Conservation (phyloP, 306 rosid genomes). For the Gynostemma pentaphyllum region DNA sequence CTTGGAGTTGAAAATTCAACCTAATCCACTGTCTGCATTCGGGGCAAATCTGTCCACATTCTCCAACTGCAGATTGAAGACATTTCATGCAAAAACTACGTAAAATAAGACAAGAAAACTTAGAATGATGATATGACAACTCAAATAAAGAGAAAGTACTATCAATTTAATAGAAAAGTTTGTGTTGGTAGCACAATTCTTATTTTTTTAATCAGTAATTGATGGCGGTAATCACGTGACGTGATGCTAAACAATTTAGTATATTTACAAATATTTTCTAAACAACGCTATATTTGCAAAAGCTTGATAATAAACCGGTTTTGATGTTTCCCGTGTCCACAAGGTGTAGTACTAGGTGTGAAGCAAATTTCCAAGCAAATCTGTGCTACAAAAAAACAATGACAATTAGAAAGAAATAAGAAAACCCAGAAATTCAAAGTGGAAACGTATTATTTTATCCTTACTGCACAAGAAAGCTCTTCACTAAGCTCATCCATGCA, state of each 20-base stretch:
- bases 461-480: conserved; percentile 94
- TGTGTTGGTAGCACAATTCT: background rate
- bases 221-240: too few species aligned
- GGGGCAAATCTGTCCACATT: conserved; percentile 90
- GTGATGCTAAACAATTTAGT: too few species aligned
- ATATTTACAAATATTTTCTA: too few species aligned
- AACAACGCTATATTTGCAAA: too few species aligned
- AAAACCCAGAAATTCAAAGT: too few species aligned
- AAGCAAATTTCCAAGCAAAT: conserved; percentile 90
- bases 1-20: conserved; percentile 17
- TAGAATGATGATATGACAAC: background rate
- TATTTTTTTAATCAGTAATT: too few species aligned
- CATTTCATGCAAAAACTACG: conserved; percentile 83
- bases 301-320: background rate
- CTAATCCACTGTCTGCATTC: conserved; percentile 83
- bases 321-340: conserved; percentile 77
- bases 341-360: conserved; percentile 92
- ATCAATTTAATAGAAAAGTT: too few species aligned
- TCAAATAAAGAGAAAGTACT: too few species aligned
- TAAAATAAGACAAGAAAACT: conserved; percentile 11
- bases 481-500: conserved; percentile 79
- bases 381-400: conserved; percentile 27
- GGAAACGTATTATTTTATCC: too few species aligned
- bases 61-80: conserved; percentile 70
- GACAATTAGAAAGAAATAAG: background rate